Evolutionary conservation across 306 rosid genomes (phyloP).

Genomic region (Myrica gale): DNA sequence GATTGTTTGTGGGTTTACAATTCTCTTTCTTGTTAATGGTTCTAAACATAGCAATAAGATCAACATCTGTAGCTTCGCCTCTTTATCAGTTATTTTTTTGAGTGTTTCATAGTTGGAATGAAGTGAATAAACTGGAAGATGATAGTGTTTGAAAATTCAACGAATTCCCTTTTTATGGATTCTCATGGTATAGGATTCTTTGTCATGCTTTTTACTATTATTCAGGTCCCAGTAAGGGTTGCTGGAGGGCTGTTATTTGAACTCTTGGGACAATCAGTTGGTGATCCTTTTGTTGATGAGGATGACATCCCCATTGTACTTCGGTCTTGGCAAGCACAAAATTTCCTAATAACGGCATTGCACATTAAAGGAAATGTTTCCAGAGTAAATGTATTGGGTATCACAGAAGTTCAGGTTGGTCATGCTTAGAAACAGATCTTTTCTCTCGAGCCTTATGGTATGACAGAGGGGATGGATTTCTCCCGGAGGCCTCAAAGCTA

Average conservation of each 20-base stretch:
- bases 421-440: conserved; percentile 20
- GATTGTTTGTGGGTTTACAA: background rate
- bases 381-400: conserved; percentile 67
- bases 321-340: conserved; percentile 94
- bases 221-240: conserved; percentile 91
- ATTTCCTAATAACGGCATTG: conserved; percentile 75
- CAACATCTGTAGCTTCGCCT: background rate
- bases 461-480: background rate
- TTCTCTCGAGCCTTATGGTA: conserved; percentile 14
- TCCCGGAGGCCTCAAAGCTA: background rate
- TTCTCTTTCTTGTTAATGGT: background rate
- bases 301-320: conserved; percentile 93
- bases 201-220: conserved; percentile 3
- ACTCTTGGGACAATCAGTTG: conserved; percentile 90
- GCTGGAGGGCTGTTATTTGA: conserved; percentile 94
- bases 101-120: background rate
- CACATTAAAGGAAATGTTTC: conserved; percentile 70
- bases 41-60: background rate
- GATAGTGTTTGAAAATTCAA: background rate
- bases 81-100: background rate
- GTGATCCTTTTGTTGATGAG: conserved; percentile 79
- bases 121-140: background rate
- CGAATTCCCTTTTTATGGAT: background rate
- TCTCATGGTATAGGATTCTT: background rate
- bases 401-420: conserved; percentile 92